Evolutionary conservation across 2,329 filamentous ascomycete species (phyloP).

Genomic region (Hortaea werneckii): DNA sequence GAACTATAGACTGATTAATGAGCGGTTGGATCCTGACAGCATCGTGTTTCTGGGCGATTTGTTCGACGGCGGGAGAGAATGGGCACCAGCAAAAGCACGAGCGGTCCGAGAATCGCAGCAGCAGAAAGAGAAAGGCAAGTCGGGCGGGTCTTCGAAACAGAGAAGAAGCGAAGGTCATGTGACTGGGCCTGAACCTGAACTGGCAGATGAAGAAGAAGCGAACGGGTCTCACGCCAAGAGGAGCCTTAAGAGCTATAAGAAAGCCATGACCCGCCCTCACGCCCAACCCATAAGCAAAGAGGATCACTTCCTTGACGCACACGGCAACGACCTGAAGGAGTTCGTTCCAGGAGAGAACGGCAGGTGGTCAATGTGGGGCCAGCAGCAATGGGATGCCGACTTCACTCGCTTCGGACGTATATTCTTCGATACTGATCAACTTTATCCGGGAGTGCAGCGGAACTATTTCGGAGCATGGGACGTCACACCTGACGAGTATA

Average conservation of each 20-base stretch:
- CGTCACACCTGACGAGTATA: constrained; percentile 11
- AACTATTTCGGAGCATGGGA: constrained; percentile 14
- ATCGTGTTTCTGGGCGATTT: constrained; percentile 87
- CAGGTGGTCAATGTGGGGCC: constrained; percentile 59
- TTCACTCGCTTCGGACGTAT: constrained; percentile 78
- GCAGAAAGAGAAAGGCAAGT: constrained; percentile 7
- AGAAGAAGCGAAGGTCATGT: constrained; percentile 39
- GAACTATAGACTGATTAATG: constrained; percentile 69
- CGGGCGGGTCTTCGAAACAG: not conserved
- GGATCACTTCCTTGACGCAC: constrained; percentile 11
- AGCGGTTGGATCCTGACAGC: constrained; percentile 69
- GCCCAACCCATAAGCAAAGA: constrained; percentile 5
- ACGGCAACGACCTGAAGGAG: constrained; percentile 14
- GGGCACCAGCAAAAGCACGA: constrained; percentile 55
- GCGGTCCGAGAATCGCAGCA: constrained; percentile 12
- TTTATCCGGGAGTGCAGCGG: constrained; percentile 18
- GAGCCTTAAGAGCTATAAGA: constrained; percentile 8
- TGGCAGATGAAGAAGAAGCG: not conserved
- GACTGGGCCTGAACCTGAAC: constrained; percentile 19
- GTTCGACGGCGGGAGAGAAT: constrained; percentile 92
- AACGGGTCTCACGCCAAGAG: constrained; percentile 4
- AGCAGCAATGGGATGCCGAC: constrained; percentile 77
- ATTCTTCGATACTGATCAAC: constrained; percentile 48
- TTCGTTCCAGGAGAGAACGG: constrained; percentile 23
- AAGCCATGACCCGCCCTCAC: constrained; percentile 6